phyloP scores from a whole-genome alignment of 208 protist species.

The Novymonas esmeraldas region DNA sequence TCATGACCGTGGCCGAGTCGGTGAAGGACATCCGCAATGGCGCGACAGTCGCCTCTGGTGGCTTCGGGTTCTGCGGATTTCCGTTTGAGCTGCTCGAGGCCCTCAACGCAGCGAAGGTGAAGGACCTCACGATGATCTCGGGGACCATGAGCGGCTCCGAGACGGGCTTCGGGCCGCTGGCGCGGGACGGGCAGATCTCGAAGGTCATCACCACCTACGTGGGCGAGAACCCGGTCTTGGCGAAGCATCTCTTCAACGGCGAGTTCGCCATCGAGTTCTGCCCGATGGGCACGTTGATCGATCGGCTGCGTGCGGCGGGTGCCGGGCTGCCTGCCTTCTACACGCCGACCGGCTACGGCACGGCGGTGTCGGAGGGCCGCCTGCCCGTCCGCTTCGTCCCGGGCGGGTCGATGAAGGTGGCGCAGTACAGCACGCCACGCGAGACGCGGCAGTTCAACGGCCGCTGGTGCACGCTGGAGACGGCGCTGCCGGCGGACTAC shows the following conservation, averaged over 20 bases:
- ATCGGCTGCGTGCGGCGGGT: conserved; percentile 88
- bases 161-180: conserved; percentile 87
- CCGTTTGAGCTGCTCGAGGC: conserved; percentile 85
- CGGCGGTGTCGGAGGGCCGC: conserved; percentile 65
- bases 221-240: conserved; percentile 91
- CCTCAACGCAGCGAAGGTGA: conserved; percentile 44
- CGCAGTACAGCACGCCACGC: conserved; percentile 38
- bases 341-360: conserved; percentile 92
- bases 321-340: conserved; percentile 96
- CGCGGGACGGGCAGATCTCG: conserved; percentile 73
- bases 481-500: conserved; percentile 89
- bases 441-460: conserved; percentile 85
- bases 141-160: conserved; percentile 90
- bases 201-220: conserved; percentile 93
- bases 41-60: conserved; percentile 70
- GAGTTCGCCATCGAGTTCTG: conserved; percentile 94
- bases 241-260: conserved; percentile 86
- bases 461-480: conserved; percentile 84
- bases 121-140: conserved; percentile 85
- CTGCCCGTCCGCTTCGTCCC: conserved; percentile 88
- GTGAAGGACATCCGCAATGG: conserved; percentile 51
- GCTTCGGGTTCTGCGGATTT: conserved; percentile 93
- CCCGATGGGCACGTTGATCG: conserved; percentile 95
- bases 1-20: conserved; percentile 50
- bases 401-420: conserved; percentile 66